A percentile compares a stretch with the other conserved stretches of the same genome.
Conservation (phyloP, 805 yeast genomes). For the Blastobotrys mokoenaii region DNA sequence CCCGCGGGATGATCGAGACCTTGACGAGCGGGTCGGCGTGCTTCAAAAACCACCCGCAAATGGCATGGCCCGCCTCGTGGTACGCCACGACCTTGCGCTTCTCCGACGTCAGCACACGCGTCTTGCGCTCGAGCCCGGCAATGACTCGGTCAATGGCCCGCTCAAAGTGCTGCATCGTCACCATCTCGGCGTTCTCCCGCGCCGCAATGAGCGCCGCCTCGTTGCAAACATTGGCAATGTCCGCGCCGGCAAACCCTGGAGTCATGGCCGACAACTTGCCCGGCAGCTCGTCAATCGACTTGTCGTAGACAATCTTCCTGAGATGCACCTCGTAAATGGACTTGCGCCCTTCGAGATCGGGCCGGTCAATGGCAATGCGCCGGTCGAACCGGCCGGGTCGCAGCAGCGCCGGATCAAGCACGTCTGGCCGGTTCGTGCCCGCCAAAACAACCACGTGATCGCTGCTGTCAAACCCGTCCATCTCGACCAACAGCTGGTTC, state of each 20-base stretch:
- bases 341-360: conserved; percentile 84
- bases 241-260: conserved; percentile 95
- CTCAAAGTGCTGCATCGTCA: conserved; percentile 70
- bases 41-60: conserved; percentile 87
- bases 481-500: conserved; percentile 86
- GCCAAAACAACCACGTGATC: conserved; percentile 92
- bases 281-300: conserved; percentile 40
- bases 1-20: conserved; percentile 92
- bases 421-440: conserved; percentile 91
- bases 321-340: conserved; percentile 79
- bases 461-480: conserved; percentile 86
- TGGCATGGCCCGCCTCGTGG: conserved; percentile 96
- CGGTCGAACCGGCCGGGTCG: conserved; percentile 96
- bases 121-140: conserved; percentile 87
- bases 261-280: conserved; percentile 87
- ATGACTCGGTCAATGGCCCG: conserved; percentile 89
- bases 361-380: conserved; percentile 77
- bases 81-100: conserved; percentile 84
- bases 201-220: conserved; percentile 95
- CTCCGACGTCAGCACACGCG: conserved; percentile 66
- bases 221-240: conserved; percentile 88
- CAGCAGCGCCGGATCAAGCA: conserved; percentile 78
- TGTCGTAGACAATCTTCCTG: conserved; percentile 40
- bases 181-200: conserved; percentile 54
- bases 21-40: conserved; percentile 86